These are phyloP conservation scores for Wickerhamiella bombiphila DNA, from an alignment of 805 yeast species.

Conservation along the genomic window DNA sequence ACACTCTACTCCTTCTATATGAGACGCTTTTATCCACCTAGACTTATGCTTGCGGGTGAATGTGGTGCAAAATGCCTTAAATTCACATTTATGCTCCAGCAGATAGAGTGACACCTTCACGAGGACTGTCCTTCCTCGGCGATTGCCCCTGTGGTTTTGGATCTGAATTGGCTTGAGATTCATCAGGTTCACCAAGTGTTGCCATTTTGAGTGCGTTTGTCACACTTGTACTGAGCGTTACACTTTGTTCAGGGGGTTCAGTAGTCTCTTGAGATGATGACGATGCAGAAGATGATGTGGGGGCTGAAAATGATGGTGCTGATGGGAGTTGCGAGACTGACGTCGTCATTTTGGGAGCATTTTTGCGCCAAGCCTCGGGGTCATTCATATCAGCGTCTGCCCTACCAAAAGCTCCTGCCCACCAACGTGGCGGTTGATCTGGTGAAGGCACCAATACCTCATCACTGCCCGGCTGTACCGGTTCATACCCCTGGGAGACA, in stretches of 20 bases:
- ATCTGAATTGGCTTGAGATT: too few relatives aligned
- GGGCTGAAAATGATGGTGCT: not conserved
- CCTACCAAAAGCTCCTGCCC: constrained; percentile 77
- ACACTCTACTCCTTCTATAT: too few relatives aligned
- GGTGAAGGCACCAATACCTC: constrained; percentile 14
- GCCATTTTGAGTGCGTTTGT: constrained; percentile 2
- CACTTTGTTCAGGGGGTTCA: not conserved
- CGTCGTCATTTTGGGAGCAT: constrained; percentile 3
- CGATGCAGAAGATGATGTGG: not conserved
- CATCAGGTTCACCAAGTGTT: not conserved
- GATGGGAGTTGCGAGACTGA: not conserved
- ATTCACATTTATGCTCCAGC: too few relatives aligned
- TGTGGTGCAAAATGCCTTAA: too few relatives aligned
- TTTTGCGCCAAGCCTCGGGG: constrained; percentile 18
- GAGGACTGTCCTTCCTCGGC: too few relatives aligned
- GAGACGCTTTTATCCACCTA: too few relatives aligned
- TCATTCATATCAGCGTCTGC: constrained; percentile 51
- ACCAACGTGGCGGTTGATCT: constrained; percentile 39
- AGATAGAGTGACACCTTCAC: too few relatives aligned
- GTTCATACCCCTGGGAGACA: constrained; percentile 33
- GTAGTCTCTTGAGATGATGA: not conserved
- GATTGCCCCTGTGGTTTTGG: too few relatives aligned
- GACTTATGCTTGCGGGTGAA: too few relatives aligned
- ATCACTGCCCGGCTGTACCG: constrained; percentile 8
- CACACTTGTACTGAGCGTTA: constrained; percentile 7